A percentile compares a stretch with the other conserved stretches of the same genome.
These are phyloP conservation scores for Syzygium aromaticum DNA, from an alignment of 345 rosid genomes.

Conservation along the genomic window DNA sequence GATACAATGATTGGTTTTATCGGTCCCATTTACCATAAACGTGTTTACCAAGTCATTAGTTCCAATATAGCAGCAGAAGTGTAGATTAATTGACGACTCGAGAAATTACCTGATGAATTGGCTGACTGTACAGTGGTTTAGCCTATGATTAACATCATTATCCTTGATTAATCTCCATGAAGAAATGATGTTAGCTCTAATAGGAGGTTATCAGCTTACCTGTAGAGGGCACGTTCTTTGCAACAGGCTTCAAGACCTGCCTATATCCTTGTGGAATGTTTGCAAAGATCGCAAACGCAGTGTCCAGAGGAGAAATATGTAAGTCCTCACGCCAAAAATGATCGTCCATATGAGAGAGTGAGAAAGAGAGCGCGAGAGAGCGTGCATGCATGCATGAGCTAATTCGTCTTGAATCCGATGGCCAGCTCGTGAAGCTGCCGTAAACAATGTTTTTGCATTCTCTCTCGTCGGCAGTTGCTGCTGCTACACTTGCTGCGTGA, in stretches of 20 bases:
- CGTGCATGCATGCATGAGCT: slow-evolving; percentile 1
- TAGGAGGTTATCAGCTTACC: neutral
- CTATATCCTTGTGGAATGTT: slow-evolving; percentile 83
- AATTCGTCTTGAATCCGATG: neutral
- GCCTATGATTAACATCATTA: neutral
- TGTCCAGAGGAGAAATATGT: slow-evolving; percentile 64
- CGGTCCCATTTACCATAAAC: neutral
- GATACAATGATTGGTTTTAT: neutral
- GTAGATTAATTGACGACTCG: neutral
- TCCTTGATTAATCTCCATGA: neutral
- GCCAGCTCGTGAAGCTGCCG: slow-evolving; percentile 82
- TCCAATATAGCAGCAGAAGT: neutral
- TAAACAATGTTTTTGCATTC: slow-evolving; percentile 75
- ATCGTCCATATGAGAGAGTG: neutral
- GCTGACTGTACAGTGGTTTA: neutral
- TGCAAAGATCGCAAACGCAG: slow-evolving; percentile 68
- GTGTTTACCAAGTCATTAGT: neutral
- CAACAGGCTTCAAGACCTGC: slow-evolving; percentile 65
- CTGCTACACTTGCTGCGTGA: slow-evolving; percentile 82
- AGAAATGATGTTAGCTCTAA: neutral
- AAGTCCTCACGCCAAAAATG: slow-evolving; percentile 15
- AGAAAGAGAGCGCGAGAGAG: neutral
- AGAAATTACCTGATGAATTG: neutral
- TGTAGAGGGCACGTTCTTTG: neutral
- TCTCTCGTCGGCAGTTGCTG: slow-evolving; percentile 81